Evolutionary conservation across 371 early-diverging fungal species (phyloP).

Genomic region (Apophysomyces ossiformis): DNA sequence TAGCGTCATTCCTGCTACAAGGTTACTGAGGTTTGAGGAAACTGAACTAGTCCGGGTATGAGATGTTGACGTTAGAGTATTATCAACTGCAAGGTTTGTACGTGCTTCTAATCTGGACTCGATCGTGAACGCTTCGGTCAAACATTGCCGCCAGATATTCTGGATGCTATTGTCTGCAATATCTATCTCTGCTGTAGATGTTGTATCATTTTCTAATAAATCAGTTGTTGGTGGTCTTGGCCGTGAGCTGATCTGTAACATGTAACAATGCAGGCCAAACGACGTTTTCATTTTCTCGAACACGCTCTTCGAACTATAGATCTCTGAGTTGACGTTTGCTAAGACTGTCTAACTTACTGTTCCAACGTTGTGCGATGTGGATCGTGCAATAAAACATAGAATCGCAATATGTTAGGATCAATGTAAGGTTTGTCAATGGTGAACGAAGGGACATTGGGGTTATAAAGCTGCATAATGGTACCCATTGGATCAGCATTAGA

Average conservation of each 20-base stretch:
- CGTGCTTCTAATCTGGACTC: constrained; percentile 39
- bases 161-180: constrained; percentile 22
- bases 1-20: background rate
- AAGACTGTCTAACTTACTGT: constrained; percentile 45
- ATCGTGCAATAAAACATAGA: constrained; percentile 81
- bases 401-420: constrained; percentile 69
- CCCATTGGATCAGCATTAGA: constrained; percentile 78
- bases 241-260: constrained; percentile 62
- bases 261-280: constrained; percentile 69
- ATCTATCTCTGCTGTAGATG: constrained; percentile 15
- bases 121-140: constrained; percentile 25
- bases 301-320: constrained; percentile 14
- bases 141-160: constrained; percentile 23
- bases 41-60: constrained; percentile 27
- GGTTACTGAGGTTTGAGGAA: constrained; percentile 21
- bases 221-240: constrained; percentile 27
- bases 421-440: constrained; percentile 70
- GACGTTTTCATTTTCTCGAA: constrained; percentile 70
- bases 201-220: constrained; percentile 30
- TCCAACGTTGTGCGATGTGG: constrained; percentile 55
- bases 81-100: constrained; percentile 1
- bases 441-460: constrained; percentile 57
- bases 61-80: constrained; percentile 6
- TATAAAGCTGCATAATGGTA: constrained; percentile 64
- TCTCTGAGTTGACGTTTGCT: background rate